phyloP scores from a whole-genome alignment of 345 rosid species.

The Jatropha curcas region DNA sequence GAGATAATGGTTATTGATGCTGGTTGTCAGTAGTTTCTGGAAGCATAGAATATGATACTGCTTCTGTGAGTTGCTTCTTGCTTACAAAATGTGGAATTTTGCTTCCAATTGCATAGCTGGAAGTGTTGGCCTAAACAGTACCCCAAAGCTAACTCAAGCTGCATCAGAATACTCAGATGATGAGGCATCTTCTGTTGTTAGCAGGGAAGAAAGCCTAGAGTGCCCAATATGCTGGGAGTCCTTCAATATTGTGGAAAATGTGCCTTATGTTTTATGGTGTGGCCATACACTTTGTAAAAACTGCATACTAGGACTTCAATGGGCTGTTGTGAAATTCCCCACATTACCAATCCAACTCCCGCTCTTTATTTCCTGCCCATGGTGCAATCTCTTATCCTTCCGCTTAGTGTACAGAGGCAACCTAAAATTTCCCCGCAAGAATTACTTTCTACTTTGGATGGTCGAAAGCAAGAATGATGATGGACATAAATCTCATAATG shows the following conservation, averaged over 20 bases:
- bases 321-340: constrained; percentile 84
- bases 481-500: constrained; percentile 43
- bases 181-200: constrained; percentile 51
- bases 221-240: constrained; percentile 95
- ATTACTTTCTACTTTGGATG: constrained; percentile 96
- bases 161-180: constrained; percentile 75
- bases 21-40: not conserved
- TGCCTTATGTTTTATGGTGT: constrained; percentile 94
- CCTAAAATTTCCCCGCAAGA: constrained; percentile 82
- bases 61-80: not conserved
- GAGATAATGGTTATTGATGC: not conserved
- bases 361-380: constrained; percentile 91
- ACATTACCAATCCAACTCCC: constrained; percentile 88
- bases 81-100: constrained; percentile 27
- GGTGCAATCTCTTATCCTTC: constrained; percentile 89
- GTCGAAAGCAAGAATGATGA: constrained; percentile 89
- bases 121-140: constrained; percentile 27
- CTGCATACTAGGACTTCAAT: constrained; percentile 82
- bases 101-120: constrained; percentile 32
- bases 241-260: constrained; percentile 88
- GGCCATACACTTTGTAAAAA: constrained; percentile 94
- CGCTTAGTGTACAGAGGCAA: constrained; percentile 75
- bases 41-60: constrained; percentile 11
- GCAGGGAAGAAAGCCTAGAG: constrained; percentile 75
- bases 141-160: constrained; percentile 33